Evolutionary conservation across 164 flowering plant species (phyloP).

Genomic region (Vitis riparia): DNA sequence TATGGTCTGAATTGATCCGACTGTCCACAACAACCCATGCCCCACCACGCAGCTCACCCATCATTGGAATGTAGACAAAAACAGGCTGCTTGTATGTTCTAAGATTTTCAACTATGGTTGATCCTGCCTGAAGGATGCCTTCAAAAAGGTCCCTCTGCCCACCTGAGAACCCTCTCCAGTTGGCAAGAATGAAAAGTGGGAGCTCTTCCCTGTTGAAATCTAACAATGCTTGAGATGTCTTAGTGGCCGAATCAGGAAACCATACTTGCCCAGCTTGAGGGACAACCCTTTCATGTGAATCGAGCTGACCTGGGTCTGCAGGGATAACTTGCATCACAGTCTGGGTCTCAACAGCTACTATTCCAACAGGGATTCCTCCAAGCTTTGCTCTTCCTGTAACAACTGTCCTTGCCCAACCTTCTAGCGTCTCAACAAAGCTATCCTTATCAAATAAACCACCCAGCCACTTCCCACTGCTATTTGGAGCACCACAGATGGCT

Average conservation of each 20-base stretch:
- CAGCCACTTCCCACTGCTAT: slow-evolving; percentile 69
- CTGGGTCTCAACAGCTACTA: slow-evolving; percentile 97
- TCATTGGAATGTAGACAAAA: slow-evolving; percentile 95
- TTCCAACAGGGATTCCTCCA: slow-evolving; percentile 97
- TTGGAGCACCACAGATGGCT: slow-evolving; percentile 71
- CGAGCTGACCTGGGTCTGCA: slow-evolving; percentile 99
- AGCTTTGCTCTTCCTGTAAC: slow-evolving; percentile 98
- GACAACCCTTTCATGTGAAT: slow-evolving; percentile 94
- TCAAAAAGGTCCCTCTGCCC: slow-evolving; percentile 99
- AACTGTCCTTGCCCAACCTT: slow-evolving; percentile 99
- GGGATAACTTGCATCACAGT: slow-evolving; percentile 98
- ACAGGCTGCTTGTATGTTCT: slow-evolving; percentile 93
- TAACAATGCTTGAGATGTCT: slow-evolving; percentile 90
- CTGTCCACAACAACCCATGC: slow-evolving; percentile 99
- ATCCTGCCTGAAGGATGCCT: slow-evolving; percentile 99
- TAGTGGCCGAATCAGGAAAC: slow-evolving; percentile 98
- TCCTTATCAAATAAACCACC: slow-evolving; percentile 94
- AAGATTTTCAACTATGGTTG: slow-evolving; percentile 95
- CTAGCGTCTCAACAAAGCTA: slow-evolving; percentile 92
- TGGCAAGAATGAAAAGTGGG: slow-evolving; percentile 95
- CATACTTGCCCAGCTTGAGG: slow-evolving; percentile 99
- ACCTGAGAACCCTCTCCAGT: slow-evolving; percentile 99
- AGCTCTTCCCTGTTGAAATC: slow-evolving; percentile 98
- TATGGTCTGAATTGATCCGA: slow-evolving; percentile 82
- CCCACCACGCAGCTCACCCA: slow-evolving; percentile 98